Evolutionary conservation across 2,329 filamentous ascomycete species (phyloP).

Genomic region (Paecilomyces fulvus): DNA sequence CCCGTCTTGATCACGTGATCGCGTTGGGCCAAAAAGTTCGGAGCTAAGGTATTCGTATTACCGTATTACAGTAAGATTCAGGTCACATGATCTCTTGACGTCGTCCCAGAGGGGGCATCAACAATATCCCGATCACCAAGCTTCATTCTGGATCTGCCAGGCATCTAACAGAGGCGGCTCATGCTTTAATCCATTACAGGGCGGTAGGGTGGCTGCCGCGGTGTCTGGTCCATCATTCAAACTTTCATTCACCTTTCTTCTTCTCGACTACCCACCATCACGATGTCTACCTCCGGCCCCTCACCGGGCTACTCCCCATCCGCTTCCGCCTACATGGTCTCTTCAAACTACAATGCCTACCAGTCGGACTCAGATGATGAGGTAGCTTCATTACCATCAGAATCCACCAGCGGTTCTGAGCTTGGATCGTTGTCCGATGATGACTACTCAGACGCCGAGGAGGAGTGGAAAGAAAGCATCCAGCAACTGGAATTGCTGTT

Average conservation of each 20-base stretch:
- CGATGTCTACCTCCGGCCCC: slow-evolving; percentile 24
- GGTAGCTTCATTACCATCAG: slow-evolving; percentile 36
- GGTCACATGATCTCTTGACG: slow-evolving; percentile 2
- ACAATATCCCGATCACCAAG: neutral
- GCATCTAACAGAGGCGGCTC: neutral
- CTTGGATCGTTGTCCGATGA: slow-evolving; percentile 40
- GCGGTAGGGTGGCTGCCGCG: slow-evolving; percentile 31
- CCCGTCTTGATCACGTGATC: neutral
- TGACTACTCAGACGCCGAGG: slow-evolving; percentile 72
- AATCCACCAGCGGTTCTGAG: slow-evolving; percentile 30
- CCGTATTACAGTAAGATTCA: slow-evolving; percentile 2
- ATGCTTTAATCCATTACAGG: slow-evolving; percentile 15
- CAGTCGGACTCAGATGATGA: slow-evolving; percentile 28
- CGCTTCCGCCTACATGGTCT: slow-evolving; percentile 32
- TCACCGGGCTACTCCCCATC: slow-evolving; percentile 26
- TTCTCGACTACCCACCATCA: slow-evolving; percentile 4
- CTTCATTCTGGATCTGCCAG: neutral
- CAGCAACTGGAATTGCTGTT: slow-evolving; percentile 88
- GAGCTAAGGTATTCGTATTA: slow-evolving; percentile 2
- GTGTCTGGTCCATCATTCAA: neutral
- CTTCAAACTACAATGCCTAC: slow-evolving; percentile 20
- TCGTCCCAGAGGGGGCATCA: neutral
- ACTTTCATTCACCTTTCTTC: slow-evolving; percentile 13
- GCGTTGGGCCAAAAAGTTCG: neutral
- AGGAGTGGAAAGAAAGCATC: slow-evolving; percentile 88